These are phyloP conservation scores for Polygonum aviculare DNA, from an alignment of 148 eudicot genomes.

Conservation along the genomic window DNA sequence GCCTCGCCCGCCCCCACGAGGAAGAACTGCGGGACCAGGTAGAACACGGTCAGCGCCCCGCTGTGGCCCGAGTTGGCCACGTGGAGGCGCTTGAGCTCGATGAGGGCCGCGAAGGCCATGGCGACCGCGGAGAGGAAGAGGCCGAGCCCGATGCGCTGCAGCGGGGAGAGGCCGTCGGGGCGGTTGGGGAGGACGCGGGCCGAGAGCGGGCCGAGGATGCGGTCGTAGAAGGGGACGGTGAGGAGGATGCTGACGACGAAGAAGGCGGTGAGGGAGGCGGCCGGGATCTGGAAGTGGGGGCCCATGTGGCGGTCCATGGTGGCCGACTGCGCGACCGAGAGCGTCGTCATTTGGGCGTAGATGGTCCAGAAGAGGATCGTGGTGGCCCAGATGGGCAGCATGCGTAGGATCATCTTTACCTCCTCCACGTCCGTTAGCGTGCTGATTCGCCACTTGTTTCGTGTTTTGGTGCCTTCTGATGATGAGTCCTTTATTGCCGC, in stretches of 20 bases:
- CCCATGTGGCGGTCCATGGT: conserved; percentile 84
- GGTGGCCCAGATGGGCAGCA: conserved; percentile 96
- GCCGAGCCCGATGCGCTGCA: conserved; percentile 71
- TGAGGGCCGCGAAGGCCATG: conserved; percentile 61
- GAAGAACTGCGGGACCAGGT: conserved; percentile 70
- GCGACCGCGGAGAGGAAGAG: conserved; percentile 55
- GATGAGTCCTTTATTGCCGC: conserved; percentile 56
- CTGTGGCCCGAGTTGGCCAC: conserved; percentile 29
- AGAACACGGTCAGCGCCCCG: conserved; percentile 54
- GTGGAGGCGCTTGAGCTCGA: conserved; percentile 47
- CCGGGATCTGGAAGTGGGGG: conserved; percentile 54
- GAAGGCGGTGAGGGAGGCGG: conserved; percentile 74
- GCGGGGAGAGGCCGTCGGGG: conserved; percentile 63
- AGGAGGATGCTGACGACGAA: conserved; percentile 74
- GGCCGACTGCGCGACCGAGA: conserved; percentile 83
- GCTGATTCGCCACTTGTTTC: conserved; percentile 49
- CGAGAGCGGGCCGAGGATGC: conserved; percentile 41
- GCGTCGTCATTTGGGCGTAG: conserved; percentile 92
- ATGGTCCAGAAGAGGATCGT: conserved; percentile 86
- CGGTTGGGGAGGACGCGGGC: conserved; percentile 25
- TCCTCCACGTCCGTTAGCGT: conserved; percentile 86
- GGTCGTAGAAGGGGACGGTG: conserved; percentile 67
- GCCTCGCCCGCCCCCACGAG: conserved; percentile 89
- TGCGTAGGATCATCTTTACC: conserved; percentile 67
- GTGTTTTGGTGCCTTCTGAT: neutral